A percentile compares a stretch with the other conserved stretches of the same genome.
phyloP scores from a whole-genome alignment of 495 filamentous ascomycete genomes.

The Trichocladium antarcticum region DNA sequence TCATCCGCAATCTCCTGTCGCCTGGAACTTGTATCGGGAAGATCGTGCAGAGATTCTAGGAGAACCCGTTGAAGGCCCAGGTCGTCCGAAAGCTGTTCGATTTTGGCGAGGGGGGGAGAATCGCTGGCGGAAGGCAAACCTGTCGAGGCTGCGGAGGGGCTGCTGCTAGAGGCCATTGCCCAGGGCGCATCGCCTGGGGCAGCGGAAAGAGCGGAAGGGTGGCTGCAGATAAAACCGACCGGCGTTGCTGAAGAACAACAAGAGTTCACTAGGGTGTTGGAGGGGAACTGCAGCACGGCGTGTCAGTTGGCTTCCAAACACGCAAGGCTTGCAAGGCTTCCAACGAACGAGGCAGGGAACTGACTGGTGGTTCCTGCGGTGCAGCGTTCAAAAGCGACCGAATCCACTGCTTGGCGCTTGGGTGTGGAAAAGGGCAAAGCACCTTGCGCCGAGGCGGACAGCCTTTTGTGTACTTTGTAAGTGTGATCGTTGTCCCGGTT shows the following conservation, averaged over 20 bases:
- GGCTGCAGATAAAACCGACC: background rate
- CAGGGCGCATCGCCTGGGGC: background rate
- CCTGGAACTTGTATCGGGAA: background rate
- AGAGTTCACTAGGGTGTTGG: no score
- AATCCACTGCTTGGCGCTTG: no score
- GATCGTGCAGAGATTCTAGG: conserved; percentile 2
- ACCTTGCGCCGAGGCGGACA: no score
- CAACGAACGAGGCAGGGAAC: no score
- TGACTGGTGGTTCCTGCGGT: no score
- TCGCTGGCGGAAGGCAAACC: background rate
- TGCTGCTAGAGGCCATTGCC: background rate
- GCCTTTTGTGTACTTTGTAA: no score
- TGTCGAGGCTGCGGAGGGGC: background rate
- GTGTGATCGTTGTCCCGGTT: no score
- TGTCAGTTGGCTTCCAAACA: no score
- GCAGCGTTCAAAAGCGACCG: no score
- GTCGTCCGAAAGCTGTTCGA: conserved; percentile 10
- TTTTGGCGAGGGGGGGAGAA: background rate
- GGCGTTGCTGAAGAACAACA: background rate
- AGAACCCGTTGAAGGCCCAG: conserved; percentile 2
- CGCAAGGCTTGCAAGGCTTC: no score
- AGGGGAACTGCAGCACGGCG: no score
- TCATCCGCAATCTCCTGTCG: background rate
- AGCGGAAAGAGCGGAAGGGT: background rate
- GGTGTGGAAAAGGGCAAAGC: no score